Evolutionary conservation across 2,329 filamentous ascomycete species (phyloP).

Genomic region (Teratosphaeria epicoccoides): DNA sequence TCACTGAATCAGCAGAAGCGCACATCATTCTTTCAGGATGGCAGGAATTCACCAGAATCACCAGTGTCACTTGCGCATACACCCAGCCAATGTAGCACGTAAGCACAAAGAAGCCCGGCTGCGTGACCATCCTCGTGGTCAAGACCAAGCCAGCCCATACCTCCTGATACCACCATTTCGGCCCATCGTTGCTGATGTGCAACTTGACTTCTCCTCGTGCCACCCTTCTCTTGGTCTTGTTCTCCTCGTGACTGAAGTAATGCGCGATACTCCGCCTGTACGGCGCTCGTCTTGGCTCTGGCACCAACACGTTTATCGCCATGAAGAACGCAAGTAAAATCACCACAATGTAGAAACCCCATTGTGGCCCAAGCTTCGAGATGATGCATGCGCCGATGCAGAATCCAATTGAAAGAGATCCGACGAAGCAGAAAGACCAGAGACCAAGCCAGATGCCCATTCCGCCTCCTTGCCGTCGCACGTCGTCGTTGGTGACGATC

Average conservation of each 20-base stretch:
- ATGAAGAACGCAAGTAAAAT: conserved; percentile 55
- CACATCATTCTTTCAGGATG: background rate
- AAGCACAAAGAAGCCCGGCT: conserved; percentile 63
- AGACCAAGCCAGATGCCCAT: conserved; percentile 71
- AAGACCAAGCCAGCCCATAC: conserved; percentile 59
- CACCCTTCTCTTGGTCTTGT: conserved; percentile 43
- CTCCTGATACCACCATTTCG: conserved; percentile 68
- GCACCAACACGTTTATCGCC: conserved; percentile 58
- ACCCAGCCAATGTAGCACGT: conserved; percentile 68
- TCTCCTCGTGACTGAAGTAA: conserved; percentile 39
- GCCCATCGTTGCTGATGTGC: conserved; percentile 60
- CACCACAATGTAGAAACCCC: conserved; percentile 67
- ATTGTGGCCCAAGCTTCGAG: conserved; percentile 51
- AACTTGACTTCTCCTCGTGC: conserved; percentile 67
- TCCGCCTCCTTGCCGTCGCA: conserved; percentile 63
- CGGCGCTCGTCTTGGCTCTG: conserved; percentile 59
- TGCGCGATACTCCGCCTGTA: conserved; percentile 60
- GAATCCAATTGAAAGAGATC: conserved; percentile 61
- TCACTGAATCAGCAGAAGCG: conserved; percentile 5
- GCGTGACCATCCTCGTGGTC: conserved; percentile 58
- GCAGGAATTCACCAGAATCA: conserved; percentile 49
- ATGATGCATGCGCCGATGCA: conserved; percentile 61
- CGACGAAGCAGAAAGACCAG: conserved; percentile 69
- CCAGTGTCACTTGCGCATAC: conserved; percentile 62
- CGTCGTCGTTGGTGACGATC: conserved; percentile 54